Evolutionary conservation across 2,329 filamentous ascomycete genomes (phyloP).

Genomic region (Domatiomyces globalis): DNA sequence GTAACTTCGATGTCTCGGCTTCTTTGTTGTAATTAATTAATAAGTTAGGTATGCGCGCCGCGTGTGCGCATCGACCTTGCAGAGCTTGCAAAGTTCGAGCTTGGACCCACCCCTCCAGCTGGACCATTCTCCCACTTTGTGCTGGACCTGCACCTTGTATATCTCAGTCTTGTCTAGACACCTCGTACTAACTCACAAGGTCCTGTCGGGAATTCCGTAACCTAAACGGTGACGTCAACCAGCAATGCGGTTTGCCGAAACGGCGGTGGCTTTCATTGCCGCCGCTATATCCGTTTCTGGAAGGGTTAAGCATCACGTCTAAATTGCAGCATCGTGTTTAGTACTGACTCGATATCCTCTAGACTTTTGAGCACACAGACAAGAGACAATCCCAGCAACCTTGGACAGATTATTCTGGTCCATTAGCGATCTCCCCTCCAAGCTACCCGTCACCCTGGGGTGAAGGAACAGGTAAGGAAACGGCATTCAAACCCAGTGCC

Average conservation of each 20-base stretch:
- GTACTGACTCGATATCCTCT: background rate
- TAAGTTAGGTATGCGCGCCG: too few species aligned
- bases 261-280: background rate
- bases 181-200: too few species aligned
- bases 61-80: too few species aligned
- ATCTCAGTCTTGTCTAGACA: background rate
- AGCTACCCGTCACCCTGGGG: constrained; percentile 82
- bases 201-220: background rate
- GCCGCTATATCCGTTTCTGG: background rate
- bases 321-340: background rate
- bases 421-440: constrained; percentile 41
- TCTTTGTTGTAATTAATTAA: too few species aligned
- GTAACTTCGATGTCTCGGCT: background rate
- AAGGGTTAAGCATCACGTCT: background rate
- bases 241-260: background rate
- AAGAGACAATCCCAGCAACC: constrained; percentile 9
- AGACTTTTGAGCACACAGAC: constrained; percentile 8
- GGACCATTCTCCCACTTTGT: too few species aligned
- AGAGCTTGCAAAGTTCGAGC: too few species aligned
- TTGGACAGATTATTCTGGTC: constrained; percentile 10
- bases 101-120: too few species aligned
- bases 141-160: background rate
- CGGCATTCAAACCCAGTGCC: background rate
- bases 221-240: background rate
- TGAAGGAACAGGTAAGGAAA: constrained; percentile 38